Evolutionary conservation across 352 stramenopile species (phyloP).

Genomic region (Phytophthora multivora): DNA sequence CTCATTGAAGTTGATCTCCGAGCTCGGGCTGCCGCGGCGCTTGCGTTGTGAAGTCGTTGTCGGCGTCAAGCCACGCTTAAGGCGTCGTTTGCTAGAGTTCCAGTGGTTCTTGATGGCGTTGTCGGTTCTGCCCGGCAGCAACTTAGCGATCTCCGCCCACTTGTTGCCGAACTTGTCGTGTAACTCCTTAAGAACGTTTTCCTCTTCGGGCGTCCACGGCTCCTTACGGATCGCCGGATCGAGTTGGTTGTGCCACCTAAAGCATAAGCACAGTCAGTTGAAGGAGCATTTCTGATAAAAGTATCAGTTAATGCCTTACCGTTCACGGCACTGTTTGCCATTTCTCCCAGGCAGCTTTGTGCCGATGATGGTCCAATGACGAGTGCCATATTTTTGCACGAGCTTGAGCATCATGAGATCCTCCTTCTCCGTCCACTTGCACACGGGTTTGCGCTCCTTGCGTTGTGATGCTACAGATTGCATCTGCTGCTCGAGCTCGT

Average conservation of each 20-base stretch:
- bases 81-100: conserved; percentile 85
- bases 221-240: conserved; percentile 94
- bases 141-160: conserved; percentile 91
- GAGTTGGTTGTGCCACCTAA: conserved; percentile 95
- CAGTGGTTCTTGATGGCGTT: conserved; percentile 95
- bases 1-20: conserved; percentile 1
- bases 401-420: conserved; percentile 88
- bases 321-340: conserved; percentile 95
- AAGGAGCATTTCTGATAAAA: background rate
- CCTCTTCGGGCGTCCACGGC: conserved; percentile 91
- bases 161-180: conserved; percentile 89
- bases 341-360: conserved; percentile 94
- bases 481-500: conserved; percentile 8
- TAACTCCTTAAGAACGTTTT: conserved; percentile 69
- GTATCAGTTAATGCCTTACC: conserved; percentile 37
- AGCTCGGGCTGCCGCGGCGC: conserved; percentile 8
- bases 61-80: conserved; percentile 53
- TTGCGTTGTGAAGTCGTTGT: conserved; percentile 20
- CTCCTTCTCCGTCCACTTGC: conserved; percentile 90
- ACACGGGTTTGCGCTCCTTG: conserved; percentile 82
- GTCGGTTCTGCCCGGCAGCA: conserved; percentile 87
- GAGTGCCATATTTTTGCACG: conserved; percentile 92
- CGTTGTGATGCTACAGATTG: conserved; percentile 16
- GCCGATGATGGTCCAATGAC: conserved; percentile 98
- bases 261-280: background rate